Percentiles rank a stretch among this genome's conserved stretches.
phyloP scores from a whole-genome alignment of 2,329 filamentous ascomycete species.

The Alternaria burnsii region DNA sequence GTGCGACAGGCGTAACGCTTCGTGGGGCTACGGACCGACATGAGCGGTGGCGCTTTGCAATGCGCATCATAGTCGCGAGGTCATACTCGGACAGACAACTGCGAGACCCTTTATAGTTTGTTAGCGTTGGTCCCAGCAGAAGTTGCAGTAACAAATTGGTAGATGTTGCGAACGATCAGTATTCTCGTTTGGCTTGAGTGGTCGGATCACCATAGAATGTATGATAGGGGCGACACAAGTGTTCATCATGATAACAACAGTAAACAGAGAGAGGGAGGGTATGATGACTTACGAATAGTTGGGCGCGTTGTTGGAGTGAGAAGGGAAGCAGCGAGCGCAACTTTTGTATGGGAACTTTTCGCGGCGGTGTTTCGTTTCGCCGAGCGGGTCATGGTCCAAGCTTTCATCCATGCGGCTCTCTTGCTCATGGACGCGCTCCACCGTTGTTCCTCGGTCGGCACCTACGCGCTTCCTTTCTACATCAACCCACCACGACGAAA shows the following conservation, averaged over 20 bases:
- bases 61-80: not conserved
- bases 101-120: constrained; percentile 10
- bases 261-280: constrained; percentile 9
- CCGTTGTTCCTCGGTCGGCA: constrained; percentile 6
- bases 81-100: not conserved
- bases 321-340: constrained; percentile 24
- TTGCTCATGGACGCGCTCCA: constrained; percentile 24
- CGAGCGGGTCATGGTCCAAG: constrained; percentile 21
- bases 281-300: constrained; percentile 41
- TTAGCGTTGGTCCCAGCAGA: constrained; percentile 29
- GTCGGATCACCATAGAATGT: constrained; percentile 52
- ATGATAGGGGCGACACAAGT: constrained; percentile 53
- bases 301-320: constrained; percentile 26
- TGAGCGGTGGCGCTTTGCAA: not conserved
- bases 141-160: constrained; percentile 11
- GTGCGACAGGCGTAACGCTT: not conserved
- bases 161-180: constrained; percentile 37
- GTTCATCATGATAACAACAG: constrained; percentile 42
- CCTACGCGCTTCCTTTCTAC: constrained; percentile 6
- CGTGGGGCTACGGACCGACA: constrained; percentile 6
- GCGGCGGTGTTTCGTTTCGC: constrained; percentile 29
- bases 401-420: constrained; percentile 9
- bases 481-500: not conserved
- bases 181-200: constrained; percentile 53
- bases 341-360: constrained; percentile 36